These are phyloP conservation scores for Rhizopogon vulgaris DNA, from an alignment of 768 basidiomycete genomes.

Conservation along the genomic window DNA sequence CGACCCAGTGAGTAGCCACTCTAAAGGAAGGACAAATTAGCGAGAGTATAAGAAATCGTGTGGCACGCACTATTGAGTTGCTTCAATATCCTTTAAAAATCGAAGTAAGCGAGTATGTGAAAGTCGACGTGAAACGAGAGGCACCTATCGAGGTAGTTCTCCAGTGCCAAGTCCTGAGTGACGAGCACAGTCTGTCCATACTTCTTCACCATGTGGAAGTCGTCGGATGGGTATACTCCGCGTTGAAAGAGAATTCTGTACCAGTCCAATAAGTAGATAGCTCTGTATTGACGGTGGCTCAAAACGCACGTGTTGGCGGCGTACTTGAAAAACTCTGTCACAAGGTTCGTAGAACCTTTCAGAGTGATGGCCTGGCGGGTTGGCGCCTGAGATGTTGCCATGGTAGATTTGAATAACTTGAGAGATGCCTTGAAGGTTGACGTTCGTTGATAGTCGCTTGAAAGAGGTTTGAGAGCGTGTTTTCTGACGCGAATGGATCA, in stretches of 20 bases:
- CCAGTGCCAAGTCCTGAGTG: slow-evolving; percentile 87
- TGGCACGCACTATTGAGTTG: slow-evolving; percentile 81
- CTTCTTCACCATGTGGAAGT: slow-evolving; percentile 99
- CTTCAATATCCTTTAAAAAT: slow-evolving; percentile 65
- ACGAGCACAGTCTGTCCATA: slow-evolving; percentile 95
- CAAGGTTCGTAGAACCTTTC: slow-evolving; percentile 89
- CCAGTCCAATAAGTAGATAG: not conserved
- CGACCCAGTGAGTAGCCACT: slow-evolving; percentile 89
- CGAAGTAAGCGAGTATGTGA: slow-evolving; percentile 4
- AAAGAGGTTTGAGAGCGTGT: not conserved
- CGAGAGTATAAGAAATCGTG: not conserved
- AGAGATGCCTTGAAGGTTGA: too few species aligned
- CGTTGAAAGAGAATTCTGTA: slow-evolving; percentile 90
- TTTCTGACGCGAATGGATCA: slow-evolving; percentile 10
- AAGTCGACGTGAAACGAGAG: not conserved
- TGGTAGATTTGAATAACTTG: slow-evolving; percentile 6
- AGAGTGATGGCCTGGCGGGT: slow-evolving; percentile 81
- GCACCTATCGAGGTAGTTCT: slow-evolving; percentile 87
- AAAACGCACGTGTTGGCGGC: slow-evolving; percentile 87
- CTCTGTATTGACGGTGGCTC: not conserved
- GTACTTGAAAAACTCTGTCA: slow-evolving; percentile 99
- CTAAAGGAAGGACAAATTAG: slow-evolving; percentile 32
- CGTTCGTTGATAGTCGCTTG: too few species aligned
- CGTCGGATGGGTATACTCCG: slow-evolving; percentile 95
- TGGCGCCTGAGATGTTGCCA: slow-evolving; percentile 42